Evolutionary conservation across 768 basidiomycete species (phyloP).

Genomic region (Psilocybe subaeruginosa): DNA sequence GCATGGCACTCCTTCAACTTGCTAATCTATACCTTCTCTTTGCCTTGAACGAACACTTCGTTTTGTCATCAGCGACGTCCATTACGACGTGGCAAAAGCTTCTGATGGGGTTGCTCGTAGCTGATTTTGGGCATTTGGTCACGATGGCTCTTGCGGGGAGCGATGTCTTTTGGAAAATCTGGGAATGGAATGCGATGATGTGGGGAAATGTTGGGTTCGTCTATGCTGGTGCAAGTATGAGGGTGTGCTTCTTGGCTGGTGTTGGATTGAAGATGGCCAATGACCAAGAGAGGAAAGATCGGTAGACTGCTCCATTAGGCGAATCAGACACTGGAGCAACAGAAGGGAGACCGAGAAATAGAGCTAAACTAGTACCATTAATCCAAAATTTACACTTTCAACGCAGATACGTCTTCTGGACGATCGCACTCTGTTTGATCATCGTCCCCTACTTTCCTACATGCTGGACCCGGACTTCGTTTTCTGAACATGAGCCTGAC

Average conservation of each 20-base stretch:
- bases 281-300: not conserved
- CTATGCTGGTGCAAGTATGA: slow-evolving; percentile 46
- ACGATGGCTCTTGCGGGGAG: slow-evolving; percentile 46
- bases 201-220: slow-evolving; percentile 61
- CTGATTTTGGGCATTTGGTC: slow-evolving; percentile 51
- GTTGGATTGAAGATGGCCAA: slow-evolving; percentile 8
- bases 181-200: slow-evolving; percentile 55
- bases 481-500: no score
- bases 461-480: no score
- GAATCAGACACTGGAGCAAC: no score
- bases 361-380: no score
- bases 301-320: not conserved
- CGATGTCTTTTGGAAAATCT: slow-evolving; percentile 45
- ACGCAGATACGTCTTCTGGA: no score
- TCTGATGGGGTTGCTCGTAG: slow-evolving; percentile 45
- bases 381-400: no score
- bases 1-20: slow-evolving; percentile 48
- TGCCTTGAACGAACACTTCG: slow-evolving; percentile 52
- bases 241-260: slow-evolving; percentile 37
- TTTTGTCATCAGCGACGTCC: slow-evolving; percentile 45
- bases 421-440: no score
- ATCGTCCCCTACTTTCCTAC: no score
- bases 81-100: slow-evolving; percentile 44
- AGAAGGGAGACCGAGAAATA: no score
- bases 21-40: slow-evolving; percentile 55